Evolutionary conservation across 2,329 filamentous ascomycete species (phyloP), one percentile per base, ranked within the genome.

Genomic region (Zalaria obscura): DNA sequence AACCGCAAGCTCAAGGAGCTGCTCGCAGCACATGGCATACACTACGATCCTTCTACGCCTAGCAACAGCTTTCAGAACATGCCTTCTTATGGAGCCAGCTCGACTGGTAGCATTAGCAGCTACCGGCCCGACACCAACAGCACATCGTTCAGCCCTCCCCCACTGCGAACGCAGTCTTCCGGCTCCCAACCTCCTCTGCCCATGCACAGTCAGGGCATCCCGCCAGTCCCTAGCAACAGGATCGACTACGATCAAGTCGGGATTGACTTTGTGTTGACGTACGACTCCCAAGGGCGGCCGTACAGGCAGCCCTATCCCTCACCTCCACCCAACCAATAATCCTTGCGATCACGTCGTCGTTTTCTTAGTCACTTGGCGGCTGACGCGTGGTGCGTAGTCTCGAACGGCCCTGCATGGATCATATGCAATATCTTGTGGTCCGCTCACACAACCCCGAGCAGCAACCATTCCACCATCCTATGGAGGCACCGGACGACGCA

Each of bases 341-440:
- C 38, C 43, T 45, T 27, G 27, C 11, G 32, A 8, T 40, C 33
- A 25, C 28, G 18, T 35, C 18, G 9, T 27, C 39, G 28, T 32
- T n/a, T 32, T 32, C n/a, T 25, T 45, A 35, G 39, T 37, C 40
- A 38, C 27, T 45, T 32, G 29, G n/a, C 34, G 35, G 40, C 42
- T 45, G 40, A 47, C 40, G 40, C 35, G 38, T 45, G 39, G 33
- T 44, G 33, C 50, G 43, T 59, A 72, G 81, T 83, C 82, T 93
- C 61, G 88, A 95, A 68, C 83, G 81, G 58, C 85, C 88, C 40
- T 96, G 91, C 69, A 93, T 93, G 75, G 78, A 87, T 52, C 87
- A 94, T 62, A 73, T 89, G 64, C 83, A 86, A 52, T 84, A 80
- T 63, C 70, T 93, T 46, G 68, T 88, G 50, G 78, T 71, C 43